Evolutionary conservation across 352 stramenopile species (phyloP).

Genomic region (Phytophthora citricola): DNA sequence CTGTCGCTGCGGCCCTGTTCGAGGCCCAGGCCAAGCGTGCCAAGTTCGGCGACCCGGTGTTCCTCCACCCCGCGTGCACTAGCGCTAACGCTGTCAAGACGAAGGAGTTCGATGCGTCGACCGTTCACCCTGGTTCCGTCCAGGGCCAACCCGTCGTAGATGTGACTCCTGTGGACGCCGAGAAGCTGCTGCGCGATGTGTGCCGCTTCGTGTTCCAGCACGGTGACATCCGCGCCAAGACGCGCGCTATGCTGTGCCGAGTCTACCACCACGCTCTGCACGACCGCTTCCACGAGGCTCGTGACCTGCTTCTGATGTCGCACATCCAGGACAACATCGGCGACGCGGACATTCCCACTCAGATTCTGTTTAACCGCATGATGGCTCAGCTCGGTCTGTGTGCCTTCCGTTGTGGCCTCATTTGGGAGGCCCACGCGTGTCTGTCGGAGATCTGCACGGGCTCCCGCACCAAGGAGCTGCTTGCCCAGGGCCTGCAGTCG

Average conservation of each 20-base stretch:
- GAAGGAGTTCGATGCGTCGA: slow-evolving; percentile 62
- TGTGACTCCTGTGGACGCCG: slow-evolving; percentile 61
- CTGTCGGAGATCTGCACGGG: slow-evolving; percentile 97
- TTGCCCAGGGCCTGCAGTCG: slow-evolving; percentile 96
- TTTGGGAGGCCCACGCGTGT: slow-evolving; percentile 97
- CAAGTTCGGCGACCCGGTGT: slow-evolving; percentile 84
- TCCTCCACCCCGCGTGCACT: slow-evolving; percentile 91
- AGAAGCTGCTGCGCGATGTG: slow-evolving; percentile 89
- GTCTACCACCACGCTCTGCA: slow-evolving; percentile 98
- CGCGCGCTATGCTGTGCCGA: slow-evolving; percentile 97
- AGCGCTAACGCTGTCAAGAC: slow-evolving; percentile 50
- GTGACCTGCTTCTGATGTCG: slow-evolving; percentile 98
- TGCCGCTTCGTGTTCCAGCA: slow-evolving; percentile 95
- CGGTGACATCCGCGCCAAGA: slow-evolving; percentile 93
- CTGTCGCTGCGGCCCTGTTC: slow-evolving; percentile 84
- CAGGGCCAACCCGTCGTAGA: slow-evolving; percentile 77
- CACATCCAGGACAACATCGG: slow-evolving; percentile 98
- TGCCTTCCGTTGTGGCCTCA: slow-evolving; percentile 96
- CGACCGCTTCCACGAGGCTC: slow-evolving; percentile 98
- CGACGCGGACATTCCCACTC: slow-evolving; percentile 92
- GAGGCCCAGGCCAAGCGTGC: slow-evolving; percentile 83
- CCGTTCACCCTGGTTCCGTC: slow-evolving; percentile 77
- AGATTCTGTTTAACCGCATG: slow-evolving; percentile 98
- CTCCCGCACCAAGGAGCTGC: slow-evolving; percentile 94
- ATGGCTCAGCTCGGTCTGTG: slow-evolving; percentile 95